Evolutionary conservation across 441 rosid genomes (phyloP), one percentile per base, ranked within the genome.

Genomic region (Pelargonium cotyledonis): DNA sequence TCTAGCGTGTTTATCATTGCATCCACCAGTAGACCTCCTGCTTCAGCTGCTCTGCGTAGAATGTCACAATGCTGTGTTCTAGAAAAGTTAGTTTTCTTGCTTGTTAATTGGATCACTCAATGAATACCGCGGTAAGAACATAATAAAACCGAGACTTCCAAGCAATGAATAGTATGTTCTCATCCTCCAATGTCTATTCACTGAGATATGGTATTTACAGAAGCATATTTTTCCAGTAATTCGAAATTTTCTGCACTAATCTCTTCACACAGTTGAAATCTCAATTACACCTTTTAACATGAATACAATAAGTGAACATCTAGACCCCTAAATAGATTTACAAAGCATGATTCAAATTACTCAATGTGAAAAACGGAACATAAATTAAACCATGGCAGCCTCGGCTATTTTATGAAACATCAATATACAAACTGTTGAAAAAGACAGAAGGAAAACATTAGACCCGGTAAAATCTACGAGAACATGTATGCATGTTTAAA

Each of bases 11-110:
- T 87, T 41, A 75, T 83, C 97, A 91, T 94, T 29, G 94, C 99
- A 84, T 94, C 99, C 60, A 94, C 99, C 14, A 94, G 87, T 19
- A 94, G 85, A 68, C 96, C 97, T 70, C 97, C 96, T 64, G 88
- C 96, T 80, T 89, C 99, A 18, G 97, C 99, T 8, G 99, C 99
- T 80, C 88, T 83, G 63, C 98, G 94, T 49, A 95, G 86, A 81
- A 89, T 91, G 84, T 94, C 87, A 80, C 99, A 94, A 66, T 89
- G 96, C 99, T 91, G 85, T 58, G 73, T 66, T 69, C 64, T 21
- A 78, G 61, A 68, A 75, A 68, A 71, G 41, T 73, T 68, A 75
- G 65, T 76, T 78, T 57, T 38, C 21, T 18, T 47, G 46, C 53
- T 49, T 6, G 63, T 63, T 53, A 58, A 55, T 6, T 14, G 49